phyloP scores from a whole-genome alignment of 257 asterid species.

The Nicotiana tomentosiformis region DNA sequence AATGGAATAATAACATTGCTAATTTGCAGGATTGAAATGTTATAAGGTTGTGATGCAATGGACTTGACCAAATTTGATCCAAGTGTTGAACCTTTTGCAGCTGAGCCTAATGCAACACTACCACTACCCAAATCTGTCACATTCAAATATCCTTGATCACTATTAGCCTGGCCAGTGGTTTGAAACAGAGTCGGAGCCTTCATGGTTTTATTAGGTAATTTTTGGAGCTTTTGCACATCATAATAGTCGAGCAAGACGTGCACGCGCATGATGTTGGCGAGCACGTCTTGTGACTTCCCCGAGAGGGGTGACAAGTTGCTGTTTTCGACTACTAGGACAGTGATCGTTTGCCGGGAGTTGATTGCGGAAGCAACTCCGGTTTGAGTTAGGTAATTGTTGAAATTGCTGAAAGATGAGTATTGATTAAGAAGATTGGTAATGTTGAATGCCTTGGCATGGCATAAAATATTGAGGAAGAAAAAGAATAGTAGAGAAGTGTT shows the following conservation, averaged over 20 bases:
- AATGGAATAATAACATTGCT: conserved; percentile 43
- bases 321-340: conserved; percentile 47
- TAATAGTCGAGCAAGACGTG: conserved; percentile 61
- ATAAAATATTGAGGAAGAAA: conserved; percentile 24
- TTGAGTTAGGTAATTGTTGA: conserved; percentile 52
- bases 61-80: conserved; percentile 37
- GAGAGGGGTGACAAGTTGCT: conserved; percentile 29
- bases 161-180: conserved; percentile 38
- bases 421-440: conserved; percentile 43
- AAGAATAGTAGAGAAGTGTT: conserved; percentile 27
- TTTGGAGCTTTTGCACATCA: conserved; percentile 34
- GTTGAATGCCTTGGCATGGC: conserved; percentile 33
- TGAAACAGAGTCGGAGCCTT: conserved; percentile 50
- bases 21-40: conserved; percentile 45
- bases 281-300: conserved; percentile 9
- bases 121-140: conserved; percentile 14
- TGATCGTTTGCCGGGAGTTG: conserved; percentile 43
- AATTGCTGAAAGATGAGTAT: conserved; percentile 40
- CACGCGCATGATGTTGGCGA: conserved; percentile 31
- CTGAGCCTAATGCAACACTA: conserved; percentile 34
- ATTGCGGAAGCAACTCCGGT: conserved; percentile 34
- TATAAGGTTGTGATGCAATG: conserved; percentile 36
- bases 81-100: conserved; percentile 26
- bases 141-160: conserved; percentile 46
- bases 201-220: conserved; percentile 12